A percentile compares a stretch with the other conserved stretches of the same genome.
Conservation (phyloP, 31 red algal genomes). For the Asparagopsis taxiformis region DNA sequence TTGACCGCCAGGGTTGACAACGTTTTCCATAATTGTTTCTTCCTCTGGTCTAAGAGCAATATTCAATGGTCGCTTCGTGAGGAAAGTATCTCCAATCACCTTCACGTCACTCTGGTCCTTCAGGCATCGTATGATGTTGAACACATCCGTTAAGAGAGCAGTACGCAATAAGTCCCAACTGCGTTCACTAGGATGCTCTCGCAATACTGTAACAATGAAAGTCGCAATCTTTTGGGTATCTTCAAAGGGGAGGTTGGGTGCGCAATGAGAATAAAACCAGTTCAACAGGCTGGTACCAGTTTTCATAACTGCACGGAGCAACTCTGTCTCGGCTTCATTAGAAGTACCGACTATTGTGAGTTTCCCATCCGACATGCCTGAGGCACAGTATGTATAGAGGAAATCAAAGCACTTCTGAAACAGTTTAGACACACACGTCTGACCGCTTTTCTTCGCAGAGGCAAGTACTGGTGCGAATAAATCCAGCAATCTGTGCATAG, state of each 20-base stretch:
- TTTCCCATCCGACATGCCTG: too few species aligned
- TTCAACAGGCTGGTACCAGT: conserved; percentile 8
- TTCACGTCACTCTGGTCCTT: not conserved
- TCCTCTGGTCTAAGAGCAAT: conserved; percentile 10
- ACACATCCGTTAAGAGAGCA: conserved; percentile 31
- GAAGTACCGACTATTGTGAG: too few species aligned
- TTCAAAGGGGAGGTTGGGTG: conserved; percentile 9
- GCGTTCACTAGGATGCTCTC: conserved; percentile 16
- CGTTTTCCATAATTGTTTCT: conserved; percentile 1
- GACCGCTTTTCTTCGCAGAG: not conserved
- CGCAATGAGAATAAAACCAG: conserved; percentile 14
- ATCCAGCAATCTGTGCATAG: not conserved
- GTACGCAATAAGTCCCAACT: conserved; percentile 28
- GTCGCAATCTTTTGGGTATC: conserved; percentile 15
- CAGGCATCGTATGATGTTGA: conserved; percentile 22
- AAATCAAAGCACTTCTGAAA: conserved; percentile 10
- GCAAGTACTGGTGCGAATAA: not conserved
- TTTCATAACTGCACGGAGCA: conserved; percentile 18
- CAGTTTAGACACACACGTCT: not conserved
- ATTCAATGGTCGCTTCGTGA: not conserved
- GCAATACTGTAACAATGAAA: conserved; percentile 7
- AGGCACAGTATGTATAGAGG: too few species aligned
- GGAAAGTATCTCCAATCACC: conserved; percentile 5
- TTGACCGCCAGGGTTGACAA: not conserved
- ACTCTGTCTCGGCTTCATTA: conserved; percentile 9